Conservation (phyloP, 1,284 basidiomycete genomes). For the Xanthoconium separans region DNA sequence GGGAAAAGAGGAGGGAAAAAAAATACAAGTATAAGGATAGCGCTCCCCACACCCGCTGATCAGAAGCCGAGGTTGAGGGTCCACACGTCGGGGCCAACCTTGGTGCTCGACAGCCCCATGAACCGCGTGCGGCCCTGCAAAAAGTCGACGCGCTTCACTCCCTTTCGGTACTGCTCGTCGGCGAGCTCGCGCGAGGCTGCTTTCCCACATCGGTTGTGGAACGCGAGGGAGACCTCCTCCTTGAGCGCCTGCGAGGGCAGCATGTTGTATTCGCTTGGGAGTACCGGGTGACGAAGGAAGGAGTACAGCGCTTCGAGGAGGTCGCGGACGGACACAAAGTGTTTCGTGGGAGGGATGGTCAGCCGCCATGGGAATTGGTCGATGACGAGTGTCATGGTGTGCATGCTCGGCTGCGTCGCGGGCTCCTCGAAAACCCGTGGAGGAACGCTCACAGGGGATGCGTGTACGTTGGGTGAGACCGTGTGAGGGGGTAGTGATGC, state of each 20-base stretch:
- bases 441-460: conserved; percentile 30
- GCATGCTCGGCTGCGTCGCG: conserved; percentile 35
- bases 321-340: conserved; percentile 37
- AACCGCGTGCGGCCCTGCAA: conserved; percentile 38
- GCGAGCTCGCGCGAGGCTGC: conserved; percentile 16
- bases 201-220: conserved; percentile 39
- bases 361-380: conserved; percentile 37
- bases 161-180: conserved; percentile 35
- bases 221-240: conserved; percentile 40
- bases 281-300: conserved; percentile 39
- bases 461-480: conserved; percentile 27
- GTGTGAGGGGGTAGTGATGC: conserved; percentile 31
- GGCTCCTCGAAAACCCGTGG: conserved; percentile 31
- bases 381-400: conserved; percentile 29
- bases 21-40: conserved; percentile 30
- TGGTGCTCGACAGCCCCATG: conserved; percentile 37
- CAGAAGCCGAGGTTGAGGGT: conserved; percentile 22
- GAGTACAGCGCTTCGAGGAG: conserved; percentile 37
- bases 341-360: conserved; percentile 26
- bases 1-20: neutral
- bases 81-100: conserved; percentile 30
- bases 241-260: conserved; percentile 35
- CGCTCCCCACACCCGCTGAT: neutral
- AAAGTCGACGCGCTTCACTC: conserved; percentile 47
- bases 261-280: conserved; percentile 38